These are phyloP conservation scores for Thamnidium elegans DNA, from an alignment of 192 early-diverging fungal species.

Conservation along the genomic window DNA sequence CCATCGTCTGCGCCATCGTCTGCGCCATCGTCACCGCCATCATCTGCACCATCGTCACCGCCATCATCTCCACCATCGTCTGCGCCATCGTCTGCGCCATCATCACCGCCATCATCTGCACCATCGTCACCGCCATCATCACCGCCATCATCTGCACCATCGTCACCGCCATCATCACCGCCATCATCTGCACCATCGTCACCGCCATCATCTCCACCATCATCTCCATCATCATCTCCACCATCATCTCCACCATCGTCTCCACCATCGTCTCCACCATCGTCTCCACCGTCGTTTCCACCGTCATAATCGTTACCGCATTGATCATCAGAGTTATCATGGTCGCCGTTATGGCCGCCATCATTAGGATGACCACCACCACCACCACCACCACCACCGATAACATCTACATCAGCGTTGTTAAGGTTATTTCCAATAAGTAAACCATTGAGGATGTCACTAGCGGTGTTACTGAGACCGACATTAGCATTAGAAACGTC, in stretches of 20 bases:
- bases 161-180: background rate
- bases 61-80: background rate
- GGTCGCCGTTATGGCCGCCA: background rate
- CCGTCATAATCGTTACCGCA: background rate
- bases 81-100: background rate
- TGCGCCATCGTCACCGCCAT: background rate
- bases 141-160: background rate
- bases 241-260: conserved; percentile 4
- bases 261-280: background rate
- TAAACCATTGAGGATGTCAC: background rate
- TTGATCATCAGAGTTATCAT: background rate
- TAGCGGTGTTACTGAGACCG: background rate
- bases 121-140: background rate
- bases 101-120: too few species aligned
- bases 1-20: background rate
- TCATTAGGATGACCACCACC: too few species aligned
- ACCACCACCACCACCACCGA: too few species aligned
- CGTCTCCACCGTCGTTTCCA: background rate
- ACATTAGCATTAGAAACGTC: background rate
- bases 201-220: background rate
- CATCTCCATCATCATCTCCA: conserved; percentile 1
- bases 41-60: too few species aligned
- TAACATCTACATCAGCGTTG: too few species aligned
- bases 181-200: background rate
- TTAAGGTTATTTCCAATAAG: too few species aligned